Conservation (phyloP, 805 yeast species). For the Teunomyces atbi region DNA sequence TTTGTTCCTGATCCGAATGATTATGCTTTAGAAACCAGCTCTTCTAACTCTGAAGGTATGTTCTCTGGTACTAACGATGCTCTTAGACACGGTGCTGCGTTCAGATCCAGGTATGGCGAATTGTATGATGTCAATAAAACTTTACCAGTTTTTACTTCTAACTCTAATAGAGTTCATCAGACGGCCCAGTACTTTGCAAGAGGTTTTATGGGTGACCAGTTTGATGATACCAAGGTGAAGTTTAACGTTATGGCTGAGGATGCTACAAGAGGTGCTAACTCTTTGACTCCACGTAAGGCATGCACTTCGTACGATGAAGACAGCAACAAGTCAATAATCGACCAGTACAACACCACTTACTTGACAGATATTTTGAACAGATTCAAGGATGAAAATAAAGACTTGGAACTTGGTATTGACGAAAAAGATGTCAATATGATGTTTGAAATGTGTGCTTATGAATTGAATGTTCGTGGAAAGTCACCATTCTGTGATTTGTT, state of each 20-base stretch:
- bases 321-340: constrained; percentile 13
- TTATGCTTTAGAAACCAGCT: constrained; percentile 52
- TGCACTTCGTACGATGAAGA: constrained; percentile 18
- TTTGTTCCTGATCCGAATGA: constrained; percentile 36
- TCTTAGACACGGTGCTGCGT: constrained; percentile 46
- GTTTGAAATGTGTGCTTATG: constrained; percentile 71
- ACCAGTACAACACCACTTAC: constrained; percentile 39
- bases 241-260: constrained; percentile 48
- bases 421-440: constrained; percentile 48
- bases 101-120: constrained; percentile 49
- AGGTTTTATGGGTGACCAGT: constrained; percentile 54
- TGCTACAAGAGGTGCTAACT: constrained; percentile 23
- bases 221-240: constrained; percentile 28
- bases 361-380: constrained; percentile 56
- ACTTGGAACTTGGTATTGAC: constrained; percentile 45
- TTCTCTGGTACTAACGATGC: constrained; percentile 55
- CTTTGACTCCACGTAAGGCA: constrained; percentile 27
- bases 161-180: constrained; percentile 53
- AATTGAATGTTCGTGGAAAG: constrained; percentile 64
- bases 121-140: constrained; percentile 37
- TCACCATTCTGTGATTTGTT: constrained; percentile 68
- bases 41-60: constrained; percentile 41
- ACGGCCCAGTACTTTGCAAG: constrained; percentile 55
- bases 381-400: constrained; percentile 54
- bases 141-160: constrained; percentile 55